Evolutionary conservation across 768 basidiomycete genomes (phyloP).

Genomic region (Phylloporus sp.): DNA sequence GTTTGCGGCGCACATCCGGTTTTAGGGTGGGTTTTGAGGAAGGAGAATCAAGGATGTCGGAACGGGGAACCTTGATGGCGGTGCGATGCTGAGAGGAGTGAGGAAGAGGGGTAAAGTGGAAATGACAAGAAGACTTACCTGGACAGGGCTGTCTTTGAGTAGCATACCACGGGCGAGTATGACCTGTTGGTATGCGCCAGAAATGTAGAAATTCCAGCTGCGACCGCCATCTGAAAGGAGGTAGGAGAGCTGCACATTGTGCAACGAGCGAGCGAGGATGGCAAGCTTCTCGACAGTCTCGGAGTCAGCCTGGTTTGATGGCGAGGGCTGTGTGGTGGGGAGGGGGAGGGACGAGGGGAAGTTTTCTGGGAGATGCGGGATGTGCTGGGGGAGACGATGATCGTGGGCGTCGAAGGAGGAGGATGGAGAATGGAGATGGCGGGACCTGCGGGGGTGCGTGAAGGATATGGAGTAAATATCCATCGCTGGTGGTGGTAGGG

Average conservation of each 20-base stretch:
- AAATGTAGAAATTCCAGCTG: constrained; percentile 87
- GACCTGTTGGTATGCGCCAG: constrained; percentile 89
- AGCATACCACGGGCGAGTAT: constrained; percentile 87
- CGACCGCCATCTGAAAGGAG: constrained; percentile 61
- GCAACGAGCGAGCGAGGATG: constrained; percentile 73
- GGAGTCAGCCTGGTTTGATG: constrained; percentile 45
- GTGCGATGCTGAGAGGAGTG: constrained; percentile 61
- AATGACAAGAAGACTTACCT: constrained; percentile 42
- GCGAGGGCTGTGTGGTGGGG: constrained; percentile 33
- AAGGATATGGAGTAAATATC: constrained; percentile 95
- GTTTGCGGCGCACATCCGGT: constrained; percentile 71
- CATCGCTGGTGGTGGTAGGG: constrained; percentile 42
- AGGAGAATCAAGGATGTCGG: constrained; percentile 87
- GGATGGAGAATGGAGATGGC: constrained; percentile 54
- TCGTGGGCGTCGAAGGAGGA: constrained; percentile 63
- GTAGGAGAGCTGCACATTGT: constrained; percentile 83
- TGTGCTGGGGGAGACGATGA: constrained; percentile 43
- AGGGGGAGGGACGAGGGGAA: constrained; percentile 37
- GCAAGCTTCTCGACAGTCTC: constrained; percentile 79
- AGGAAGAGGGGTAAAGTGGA: constrained; percentile 10
- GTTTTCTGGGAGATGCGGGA: constrained; percentile 30
- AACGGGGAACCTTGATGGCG: constrained; percentile 85
- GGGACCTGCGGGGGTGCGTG: constrained; percentile 82
- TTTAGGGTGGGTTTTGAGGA: constrained; percentile 78
- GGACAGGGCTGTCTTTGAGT: constrained; percentile 83